A percentile compares a stretch with the other conserved stretches of the same genome.
phyloP scores from a whole-genome alignment of 225 moss, liverwort and hornwort species.

The Bryum argenteum region DNA sequence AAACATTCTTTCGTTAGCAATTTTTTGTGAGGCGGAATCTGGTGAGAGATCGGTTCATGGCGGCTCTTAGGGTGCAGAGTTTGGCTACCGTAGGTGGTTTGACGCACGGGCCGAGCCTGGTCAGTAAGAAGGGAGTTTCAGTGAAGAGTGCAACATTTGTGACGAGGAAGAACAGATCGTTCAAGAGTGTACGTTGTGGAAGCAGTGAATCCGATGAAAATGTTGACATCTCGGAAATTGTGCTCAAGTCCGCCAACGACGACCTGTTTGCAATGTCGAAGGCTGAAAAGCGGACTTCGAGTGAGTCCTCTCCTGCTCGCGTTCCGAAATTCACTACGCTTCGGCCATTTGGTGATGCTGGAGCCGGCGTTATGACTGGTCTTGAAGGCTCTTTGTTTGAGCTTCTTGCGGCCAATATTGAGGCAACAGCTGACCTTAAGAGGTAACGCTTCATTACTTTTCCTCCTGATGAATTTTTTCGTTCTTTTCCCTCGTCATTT shows the following conservation, averaged over 20 bases:
- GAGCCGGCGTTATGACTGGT: slow-evolving; percentile 72
- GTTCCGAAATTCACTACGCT: slow-evolving; percentile 86
- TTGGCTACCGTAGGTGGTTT: slow-evolving; percentile 33
- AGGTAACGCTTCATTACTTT: slow-evolving; percentile 23
- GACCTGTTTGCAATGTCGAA: slow-evolving; percentile 27
- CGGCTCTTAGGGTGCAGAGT: slow-evolving; percentile 48
- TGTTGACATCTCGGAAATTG: slow-evolving; percentile 38
- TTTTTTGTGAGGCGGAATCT: background rate
- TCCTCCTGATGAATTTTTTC: too few species aligned
- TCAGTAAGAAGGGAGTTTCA: slow-evolving; percentile 20
- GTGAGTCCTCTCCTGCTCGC: slow-evolving; percentile 35
- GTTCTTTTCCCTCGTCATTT: background rate
- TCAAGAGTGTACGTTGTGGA: slow-evolving; percentile 19
- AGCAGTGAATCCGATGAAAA: slow-evolving; percentile 24
- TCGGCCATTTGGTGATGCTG: slow-evolving; percentile 86
- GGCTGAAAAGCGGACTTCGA: slow-evolving; percentile 18
- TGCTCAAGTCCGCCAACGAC: slow-evolving; percentile 38
- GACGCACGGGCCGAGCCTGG: slow-evolving; percentile 24
- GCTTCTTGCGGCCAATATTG: slow-evolving; percentile 88
- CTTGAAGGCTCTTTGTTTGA: slow-evolving; percentile 87
- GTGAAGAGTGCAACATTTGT: slow-evolving; percentile 23
- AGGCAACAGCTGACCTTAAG: slow-evolving; percentile 85
- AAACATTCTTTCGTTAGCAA: background rate
- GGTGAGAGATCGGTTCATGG: slow-evolving; percentile 35
- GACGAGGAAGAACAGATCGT: slow-evolving; percentile 14